phyloP scores from a whole-genome alignment of 495 filamentous ascomycete genomes.

The Pseudotulostoma volvatum region DNA sequence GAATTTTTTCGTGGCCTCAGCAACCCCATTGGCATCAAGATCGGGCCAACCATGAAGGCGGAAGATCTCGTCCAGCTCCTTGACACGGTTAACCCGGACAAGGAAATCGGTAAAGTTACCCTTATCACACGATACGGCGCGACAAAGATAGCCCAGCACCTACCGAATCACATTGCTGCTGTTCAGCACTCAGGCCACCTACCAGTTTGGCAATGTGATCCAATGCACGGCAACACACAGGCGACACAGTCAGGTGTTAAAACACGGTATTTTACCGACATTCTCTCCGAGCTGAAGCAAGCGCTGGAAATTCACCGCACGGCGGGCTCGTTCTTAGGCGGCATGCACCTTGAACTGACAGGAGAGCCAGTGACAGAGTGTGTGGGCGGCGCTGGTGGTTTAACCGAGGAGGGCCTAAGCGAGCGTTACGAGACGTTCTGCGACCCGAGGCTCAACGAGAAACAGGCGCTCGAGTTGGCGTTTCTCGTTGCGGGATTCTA shows the following conservation, averaged over 20 bases:
- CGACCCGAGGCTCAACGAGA: slow-evolving; percentile 90
- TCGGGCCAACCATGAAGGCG: slow-evolving; percentile 66
- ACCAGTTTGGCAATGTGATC: slow-evolving; percentile 96
- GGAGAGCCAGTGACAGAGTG: slow-evolving; percentile 96
- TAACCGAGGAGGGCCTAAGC: slow-evolving; percentile 72
- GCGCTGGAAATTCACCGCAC: slow-evolving; percentile 72
- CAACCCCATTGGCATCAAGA: slow-evolving; percentile 92
- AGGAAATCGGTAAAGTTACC: slow-evolving; percentile 79
- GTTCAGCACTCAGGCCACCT: slow-evolving; percentile 57
- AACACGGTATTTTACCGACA: slow-evolving; percentile 73
- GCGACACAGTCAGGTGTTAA: slow-evolving; percentile 59
- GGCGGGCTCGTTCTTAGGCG: slow-evolving; percentile 69
- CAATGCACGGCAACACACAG: slow-evolving; percentile 74
- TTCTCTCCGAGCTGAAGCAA: slow-evolving; percentile 66
- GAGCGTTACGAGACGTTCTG: slow-evolving; percentile 90
- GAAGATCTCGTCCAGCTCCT: slow-evolving; percentile 61
- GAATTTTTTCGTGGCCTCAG: slow-evolving; percentile 94
- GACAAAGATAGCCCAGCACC: slow-evolving; percentile 46
- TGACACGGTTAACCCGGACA: slow-evolving; percentile 64
- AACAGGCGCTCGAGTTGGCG: slow-evolving; percentile 87
- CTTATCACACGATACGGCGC: slow-evolving; percentile 92
- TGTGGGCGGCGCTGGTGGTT: slow-evolving; percentile 71
- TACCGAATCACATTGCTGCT: slow-evolving; percentile 71
- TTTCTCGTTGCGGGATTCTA: slow-evolving; percentile 86
- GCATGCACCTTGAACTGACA: slow-evolving; percentile 87